Evolutionary conservation across 495 filamentous ascomycete species (phyloP), one percentile per base, ranked within the genome.

Genomic region (Cetradonia linearis): DNA sequence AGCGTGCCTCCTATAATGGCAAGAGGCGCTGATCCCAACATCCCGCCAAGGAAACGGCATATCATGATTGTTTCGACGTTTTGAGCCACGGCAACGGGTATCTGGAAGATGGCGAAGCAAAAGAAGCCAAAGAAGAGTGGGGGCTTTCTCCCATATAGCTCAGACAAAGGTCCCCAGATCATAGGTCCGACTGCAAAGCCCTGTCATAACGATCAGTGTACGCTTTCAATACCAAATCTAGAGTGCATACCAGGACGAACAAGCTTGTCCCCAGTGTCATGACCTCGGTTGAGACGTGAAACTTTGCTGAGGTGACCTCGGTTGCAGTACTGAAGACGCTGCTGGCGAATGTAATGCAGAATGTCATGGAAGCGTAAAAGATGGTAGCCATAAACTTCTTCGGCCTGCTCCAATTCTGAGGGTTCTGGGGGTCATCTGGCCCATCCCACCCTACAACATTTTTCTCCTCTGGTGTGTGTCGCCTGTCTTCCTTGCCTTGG

Each of bases 341-440:
- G 57, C 73, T 78, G 2, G 79, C 70, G 50, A 85, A 86, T 13
- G 83, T 83, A 52, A 84, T 74, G 70, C 76, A 78, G 66, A 85
- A 74, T 5, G 80, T 84, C 73, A 85, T 74, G 2, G 68, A 65
- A 13, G 76, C 76, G 59, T 86, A 71, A 33, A 85, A 74, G 65
- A 82, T 77, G 0, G 91, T 85, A 52, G 87, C 77, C 0, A 83
- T 60, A 84, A 86, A 91, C 72, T 94, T 94, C 55, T 77, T 75
- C 42, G 70, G 63, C 0, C 65, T 60, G 0, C 79, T 67, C 64
- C 85, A 88, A 70, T 92, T 91, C 67, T 83, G 59, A 30, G 87
- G 87, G 72, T 89, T 87, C 47, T 80, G 72, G 0, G 85, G 85
- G 63, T 91, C 87, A 54, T 86, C 73, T 59, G 79, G 77, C n/a